Evolutionary conservation across 2,329 filamentous ascomycete species (phyloP).

Genomic region (Scleromitrula shiraiana): DNA sequence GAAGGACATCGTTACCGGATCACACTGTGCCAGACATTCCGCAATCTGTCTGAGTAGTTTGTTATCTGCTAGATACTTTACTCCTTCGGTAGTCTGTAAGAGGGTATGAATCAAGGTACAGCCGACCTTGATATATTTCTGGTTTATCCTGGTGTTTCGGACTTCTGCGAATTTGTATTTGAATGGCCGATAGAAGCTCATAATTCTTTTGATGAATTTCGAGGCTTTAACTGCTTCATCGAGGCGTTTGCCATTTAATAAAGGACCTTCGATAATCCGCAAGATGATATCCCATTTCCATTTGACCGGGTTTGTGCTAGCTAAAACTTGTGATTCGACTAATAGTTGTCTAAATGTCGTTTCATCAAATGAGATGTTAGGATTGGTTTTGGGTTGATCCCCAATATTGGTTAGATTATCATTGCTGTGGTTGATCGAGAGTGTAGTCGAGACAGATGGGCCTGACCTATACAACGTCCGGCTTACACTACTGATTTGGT

Average conservation of each 20-base stretch:
- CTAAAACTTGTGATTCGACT: conserved; percentile 77
- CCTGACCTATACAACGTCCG: conserved; percentile 79
- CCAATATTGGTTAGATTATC: conserved; percentile 45
- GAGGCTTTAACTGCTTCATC: conserved; percentile 92
- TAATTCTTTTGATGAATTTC: conserved; percentile 90
- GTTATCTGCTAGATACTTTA: conserved; percentile 79
- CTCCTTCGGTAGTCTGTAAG: conserved; percentile 76
- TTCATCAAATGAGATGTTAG: conserved; percentile 48
- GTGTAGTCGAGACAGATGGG: conserved; percentile 33
- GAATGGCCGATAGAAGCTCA: conserved; percentile 94
- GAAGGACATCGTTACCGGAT: conserved; percentile 53
- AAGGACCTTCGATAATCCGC: conserved; percentile 82
- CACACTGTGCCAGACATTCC: conserved; percentile 91
- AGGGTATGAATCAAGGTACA: conserved; percentile 83
- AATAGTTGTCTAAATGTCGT: conserved; percentile 56
- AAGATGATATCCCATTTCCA: conserved; percentile 97
- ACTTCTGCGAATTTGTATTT: conserved; percentile 92
- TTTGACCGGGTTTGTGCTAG: conserved; percentile 83
- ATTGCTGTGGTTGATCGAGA: conserved; percentile 27
- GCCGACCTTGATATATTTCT: conserved; percentile 85
- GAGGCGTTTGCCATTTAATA: conserved; percentile 82
- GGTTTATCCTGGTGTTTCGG: conserved; percentile 83
- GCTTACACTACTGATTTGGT: conserved; percentile 97
- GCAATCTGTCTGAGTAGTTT: conserved; percentile 90
- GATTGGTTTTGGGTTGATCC: conserved; percentile 46